Percentiles rank a stretch among this genome's conserved stretches.
phyloP scores from a whole-genome alignment of 257 asterid genomes.

The Solanum sitiens region DNA sequence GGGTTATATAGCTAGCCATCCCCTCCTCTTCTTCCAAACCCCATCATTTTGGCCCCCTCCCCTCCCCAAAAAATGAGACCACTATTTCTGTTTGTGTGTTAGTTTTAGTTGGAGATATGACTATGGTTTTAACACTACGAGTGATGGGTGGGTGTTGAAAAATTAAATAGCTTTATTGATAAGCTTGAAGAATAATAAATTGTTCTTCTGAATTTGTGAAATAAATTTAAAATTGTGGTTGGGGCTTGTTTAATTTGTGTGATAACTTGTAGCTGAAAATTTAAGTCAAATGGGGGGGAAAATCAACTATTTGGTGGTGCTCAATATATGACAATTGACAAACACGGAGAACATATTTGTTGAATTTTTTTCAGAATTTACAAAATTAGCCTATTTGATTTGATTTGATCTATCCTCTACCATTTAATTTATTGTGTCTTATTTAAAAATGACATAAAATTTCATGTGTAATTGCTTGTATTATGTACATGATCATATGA shows the following conservation, averaged over 20 bases:
- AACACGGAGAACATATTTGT: not conserved
- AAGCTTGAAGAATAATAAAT: not conserved
- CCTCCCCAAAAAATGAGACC: not conserved
- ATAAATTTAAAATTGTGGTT: no score
- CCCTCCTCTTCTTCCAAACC: not conserved
- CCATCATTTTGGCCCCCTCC: no score
- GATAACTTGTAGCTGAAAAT: not conserved
- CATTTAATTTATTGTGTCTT: no score
- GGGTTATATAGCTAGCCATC: not conserved
- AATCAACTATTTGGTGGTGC: not conserved
- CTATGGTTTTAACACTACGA: not conserved
- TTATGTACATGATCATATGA: not conserved
- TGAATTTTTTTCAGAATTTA: not conserved
- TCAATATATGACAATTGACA: not conserved
- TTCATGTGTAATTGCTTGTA: not conserved
- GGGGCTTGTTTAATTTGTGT: not conserved
- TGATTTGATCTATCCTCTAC: no score
- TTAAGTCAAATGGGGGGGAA: not conserved
- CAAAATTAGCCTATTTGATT: no score
- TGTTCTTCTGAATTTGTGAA: not conserved
- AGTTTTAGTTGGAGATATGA: not conserved
- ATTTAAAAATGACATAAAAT: no score
- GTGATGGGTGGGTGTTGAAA: no score
- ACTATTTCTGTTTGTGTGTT: no score
- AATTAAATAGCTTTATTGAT: no score